phyloP scores from a whole-genome alignment of 768 basidiomycete genomes.

The Daedaleopsis sinensis region DNA sequence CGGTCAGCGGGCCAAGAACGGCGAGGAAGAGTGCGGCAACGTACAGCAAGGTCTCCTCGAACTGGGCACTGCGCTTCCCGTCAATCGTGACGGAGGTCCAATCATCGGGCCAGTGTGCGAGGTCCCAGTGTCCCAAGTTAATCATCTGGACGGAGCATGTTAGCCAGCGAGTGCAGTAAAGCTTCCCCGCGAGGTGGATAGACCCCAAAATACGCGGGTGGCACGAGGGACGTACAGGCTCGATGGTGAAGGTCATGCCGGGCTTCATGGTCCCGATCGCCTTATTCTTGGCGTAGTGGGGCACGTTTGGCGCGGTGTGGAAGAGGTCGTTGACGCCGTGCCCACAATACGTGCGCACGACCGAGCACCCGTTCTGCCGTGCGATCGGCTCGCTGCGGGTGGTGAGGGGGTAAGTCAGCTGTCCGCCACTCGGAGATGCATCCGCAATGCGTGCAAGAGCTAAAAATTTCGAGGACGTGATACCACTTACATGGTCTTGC shows the following conservation, averaged over 20 bases:
- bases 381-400: constrained; percentile 77
- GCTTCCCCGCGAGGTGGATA: background rate
- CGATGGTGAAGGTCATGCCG: constrained; percentile 85
- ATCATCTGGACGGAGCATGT: constrained; percentile 71
- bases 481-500: constrained; percentile 74
- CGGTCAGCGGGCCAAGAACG: constrained; percentile 19
- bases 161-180: background rate
- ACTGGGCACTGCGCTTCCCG: constrained; percentile 92
- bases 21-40: constrained; percentile 34
- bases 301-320: constrained; percentile 85
- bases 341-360: constrained; percentile 89
- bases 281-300: constrained; percentile 95
- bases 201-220: background rate
- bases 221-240: constrained; percentile 55
- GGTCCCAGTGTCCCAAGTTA: constrained; percentile 81
- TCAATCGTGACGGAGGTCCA: constrained; percentile 96
- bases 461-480: background rate
- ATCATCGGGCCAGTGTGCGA: constrained; percentile 89
- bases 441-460: background rate
- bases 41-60: constrained; percentile 95
- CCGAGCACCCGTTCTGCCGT: constrained; percentile 81
- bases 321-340: constrained; percentile 90
- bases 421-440: background rate
- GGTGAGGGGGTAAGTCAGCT: background rate
- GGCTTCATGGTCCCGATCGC: constrained; percentile 91